Base-by-base conservation (phyloP, 331 rosid genomes). In the Rhamnella rubrinervis region DNA sequence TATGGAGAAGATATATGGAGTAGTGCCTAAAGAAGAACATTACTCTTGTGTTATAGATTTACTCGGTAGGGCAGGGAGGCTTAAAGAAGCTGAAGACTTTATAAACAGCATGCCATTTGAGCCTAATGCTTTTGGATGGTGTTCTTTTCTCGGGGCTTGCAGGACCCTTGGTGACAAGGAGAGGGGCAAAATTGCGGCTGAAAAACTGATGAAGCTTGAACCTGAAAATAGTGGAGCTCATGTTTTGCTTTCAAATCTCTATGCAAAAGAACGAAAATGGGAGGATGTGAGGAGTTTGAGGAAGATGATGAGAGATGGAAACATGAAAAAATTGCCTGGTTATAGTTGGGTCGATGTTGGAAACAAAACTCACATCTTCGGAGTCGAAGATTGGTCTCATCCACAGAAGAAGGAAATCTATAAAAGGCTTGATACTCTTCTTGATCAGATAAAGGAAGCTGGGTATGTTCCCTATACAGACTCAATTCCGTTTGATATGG, bases 71-170 rank as follows among this genome's bases (percentile, higher is more conserved):
- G 77, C 78, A 0, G 78, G 84, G 55, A 75, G 71, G 68, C 81
- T 80, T 60, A 26, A 38, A 37, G 78, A 71, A 52, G 78, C 78
- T 2, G 81, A 67, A 46, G 75, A 75, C 4, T 71, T 80, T 51
- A 80, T 80, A 19, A 71, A 62, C 16, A 49, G 63, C 38, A 80
- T 75, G 84, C 75, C 75, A 4, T 49, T 80, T 13, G 68, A 73
- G 66, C 81, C 81, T 44, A 75, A 66, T 75, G 78, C 75, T 49
- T 80, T 71, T 18, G 84, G 75, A 14, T 80, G 77, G 84, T 80
- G 84, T 19, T 75, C 78, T 46, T 75, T 75, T 59, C 80, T 75
- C 0, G 75, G 81, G 57, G 77, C 78, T 37, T 75, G 84, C 56
- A 80, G 53, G 35, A 73, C 71, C 59, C 72, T 62, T 14, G 75